A percentile compares a stretch with the other conserved stretches of the same genome.
Conservation (phyloP, 1,284 basidiomycete species). For the Irpex lacteus region DNA sequence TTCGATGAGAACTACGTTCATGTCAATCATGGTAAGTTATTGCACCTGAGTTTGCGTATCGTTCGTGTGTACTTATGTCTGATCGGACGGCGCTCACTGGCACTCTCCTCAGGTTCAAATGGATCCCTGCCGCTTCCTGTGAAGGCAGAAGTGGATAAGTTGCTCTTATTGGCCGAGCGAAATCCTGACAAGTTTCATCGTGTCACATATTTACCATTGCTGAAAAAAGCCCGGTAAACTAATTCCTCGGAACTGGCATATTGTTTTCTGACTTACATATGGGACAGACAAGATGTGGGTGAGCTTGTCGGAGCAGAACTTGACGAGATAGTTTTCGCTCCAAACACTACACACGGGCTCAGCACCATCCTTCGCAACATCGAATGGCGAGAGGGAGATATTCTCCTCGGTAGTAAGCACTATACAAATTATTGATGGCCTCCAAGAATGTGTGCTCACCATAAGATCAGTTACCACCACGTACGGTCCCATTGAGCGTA, state of each 20-base stretch:
- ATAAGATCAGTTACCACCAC: conserved; percentile 35
- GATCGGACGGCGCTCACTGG: not conserved
- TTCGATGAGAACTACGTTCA: conserved; percentile 63
- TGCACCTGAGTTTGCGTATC: too few relatives aligned
- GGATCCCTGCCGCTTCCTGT: conserved; percentile 68
- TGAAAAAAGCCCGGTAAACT: conserved; percentile 39
- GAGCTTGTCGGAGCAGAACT: conserved; percentile 54
- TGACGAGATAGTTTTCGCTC: conserved; percentile 67
- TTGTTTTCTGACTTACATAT: not conserved
- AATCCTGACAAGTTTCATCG: conserved; percentile 67
- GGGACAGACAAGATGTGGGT: conserved; percentile 42
- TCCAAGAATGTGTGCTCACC: too few relatives aligned
- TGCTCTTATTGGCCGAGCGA: conserved; percentile 49
- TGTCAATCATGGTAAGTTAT: conserved; percentile 38
- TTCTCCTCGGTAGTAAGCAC: conserved; percentile 44
- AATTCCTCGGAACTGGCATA: not conserved
- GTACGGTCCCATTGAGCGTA: conserved; percentile 59
- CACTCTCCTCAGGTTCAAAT: conserved; percentile 51
- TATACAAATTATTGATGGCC: too few relatives aligned
- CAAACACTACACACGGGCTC: conserved; percentile 66
- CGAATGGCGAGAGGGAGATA: conserved; percentile 47
- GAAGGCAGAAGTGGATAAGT: conserved; percentile 42
- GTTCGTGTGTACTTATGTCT: not conserved
- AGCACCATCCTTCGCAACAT: conserved; percentile 68
- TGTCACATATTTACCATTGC: conserved; percentile 36